These are phyloP conservation scores for Acer negundo DNA, from an alignment of 345 rosid species.

Conservation along the genomic window DNA sequence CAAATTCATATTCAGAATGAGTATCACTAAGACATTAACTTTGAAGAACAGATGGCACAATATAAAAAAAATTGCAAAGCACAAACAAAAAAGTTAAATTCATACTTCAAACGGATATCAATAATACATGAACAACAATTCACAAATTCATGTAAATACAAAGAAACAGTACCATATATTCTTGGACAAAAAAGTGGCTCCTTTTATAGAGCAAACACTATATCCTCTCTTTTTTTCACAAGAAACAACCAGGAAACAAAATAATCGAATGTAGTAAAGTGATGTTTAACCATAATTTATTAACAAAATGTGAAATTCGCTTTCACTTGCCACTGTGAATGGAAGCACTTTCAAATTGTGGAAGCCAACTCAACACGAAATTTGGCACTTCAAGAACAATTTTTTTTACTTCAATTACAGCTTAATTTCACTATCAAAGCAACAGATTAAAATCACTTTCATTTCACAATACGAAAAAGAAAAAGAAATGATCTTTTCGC, in stretches of 20 bases:
- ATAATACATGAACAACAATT: background rate
- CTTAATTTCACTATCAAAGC: background rate
- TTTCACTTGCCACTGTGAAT: background rate
- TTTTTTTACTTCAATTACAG: background rate
- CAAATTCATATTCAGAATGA: background rate
- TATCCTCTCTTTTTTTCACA: background rate
- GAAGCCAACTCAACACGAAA: background rate
- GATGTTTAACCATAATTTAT: no score
- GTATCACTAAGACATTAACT: no score
- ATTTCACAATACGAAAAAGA: background rate
- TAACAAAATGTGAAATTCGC: background rate
- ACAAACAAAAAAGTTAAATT: background rate
- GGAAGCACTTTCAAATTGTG: background rate
- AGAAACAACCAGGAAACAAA: background rate
- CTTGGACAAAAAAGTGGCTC: no score
- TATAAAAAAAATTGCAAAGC: background rate
- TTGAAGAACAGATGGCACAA: background rate
- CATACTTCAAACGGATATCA: background rate
- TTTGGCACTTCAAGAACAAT: no score
- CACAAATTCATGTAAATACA: background rate
- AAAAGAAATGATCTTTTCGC: background rate
- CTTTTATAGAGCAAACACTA: background rate
- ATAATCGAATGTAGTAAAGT: background rate
- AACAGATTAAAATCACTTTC: no score
- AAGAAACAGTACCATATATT: background rate